phyloP scores from a whole-genome alignment of 2,329 filamentous ascomycete species.

The Celoporthe dispersa region DNA sequence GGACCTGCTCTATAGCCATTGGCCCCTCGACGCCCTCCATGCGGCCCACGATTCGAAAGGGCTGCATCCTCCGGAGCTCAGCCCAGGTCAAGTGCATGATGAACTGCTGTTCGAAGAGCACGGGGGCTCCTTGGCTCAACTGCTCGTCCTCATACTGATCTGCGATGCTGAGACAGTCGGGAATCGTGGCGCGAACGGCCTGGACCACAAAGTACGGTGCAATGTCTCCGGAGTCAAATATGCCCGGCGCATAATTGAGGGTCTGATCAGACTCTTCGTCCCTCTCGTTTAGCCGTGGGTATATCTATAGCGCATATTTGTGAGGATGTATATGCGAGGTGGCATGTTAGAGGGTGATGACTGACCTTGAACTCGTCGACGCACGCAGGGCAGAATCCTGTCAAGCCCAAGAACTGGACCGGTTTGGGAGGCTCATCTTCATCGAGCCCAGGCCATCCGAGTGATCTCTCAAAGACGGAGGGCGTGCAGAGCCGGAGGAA shows the following conservation, averaged over 20 bases:
- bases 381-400: conserved; percentile 26
- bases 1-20: neutral
- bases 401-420: conserved; percentile 15
- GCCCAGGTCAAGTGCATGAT: conserved; percentile 14
- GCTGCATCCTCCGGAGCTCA: conserved; percentile 16
- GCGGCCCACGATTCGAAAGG: conserved; percentile 13
- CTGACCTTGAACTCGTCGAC: conserved; percentile 21
- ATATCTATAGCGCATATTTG: conserved; percentile 6
- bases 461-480: conserved; percentile 13
- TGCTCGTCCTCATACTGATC: conserved; percentile 5
- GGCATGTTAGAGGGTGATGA: neutral
- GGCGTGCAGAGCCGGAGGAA: conserved; percentile 21
- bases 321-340: neutral
- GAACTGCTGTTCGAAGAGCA: conserved; percentile 8
- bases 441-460: conserved; percentile 14
- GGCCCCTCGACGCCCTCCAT: neutral
- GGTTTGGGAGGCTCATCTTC: conserved; percentile 20
- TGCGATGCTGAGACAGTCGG: conserved; percentile 17
- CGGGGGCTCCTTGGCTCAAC: neutral
- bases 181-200: conserved; percentile 1
- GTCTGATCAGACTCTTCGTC: neutral
- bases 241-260: neutral
- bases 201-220: conserved; percentile 16
- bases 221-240: conserved; percentile 9
- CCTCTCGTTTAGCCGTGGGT: neutral